Evolutionary conservation across 2,329 filamentous ascomycete genomes (phyloP), one percentile per base, ranked within the genome.

Genomic region (Zalaria sp.): DNA sequence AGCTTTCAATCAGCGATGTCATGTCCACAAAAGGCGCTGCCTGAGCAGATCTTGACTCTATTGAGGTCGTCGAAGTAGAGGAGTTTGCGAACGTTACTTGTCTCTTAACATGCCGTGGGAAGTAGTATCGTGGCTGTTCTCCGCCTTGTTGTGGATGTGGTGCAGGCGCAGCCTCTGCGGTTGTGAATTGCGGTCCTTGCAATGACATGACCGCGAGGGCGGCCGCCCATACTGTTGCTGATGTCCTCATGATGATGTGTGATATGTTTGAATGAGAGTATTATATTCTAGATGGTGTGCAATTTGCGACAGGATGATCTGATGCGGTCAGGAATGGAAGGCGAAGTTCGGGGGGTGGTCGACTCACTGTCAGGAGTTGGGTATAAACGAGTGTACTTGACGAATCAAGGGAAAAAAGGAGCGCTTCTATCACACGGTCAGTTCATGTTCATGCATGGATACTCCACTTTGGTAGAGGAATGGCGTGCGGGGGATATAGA

Each of bases 351-450:
- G 27, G 25, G 9, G 10, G n/a, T n/a, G 9, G n/a, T 35, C 28
- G 35, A 43, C 50, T 46, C 47, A 57, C 53, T 57, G 59, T 65
- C 55, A 39, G 57, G 56, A 56, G 52, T 47, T 48, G 45, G 46
- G 47, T 55, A 52, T 59, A 69, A 70, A 68, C 65, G 67, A 70
- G 63, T 69, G 67, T 64, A 66, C 57, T 66, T 68, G 66, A 68
- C 65, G 54, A 61, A 52, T 46, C 48, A 51, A 53, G 51, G 54
- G 51, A 51, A 42, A 45, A 48, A 43, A 43, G 46, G 49, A 50
- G 39, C 37, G 37, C 37, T 38, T 43, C 34, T 25, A n/a, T 25
- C 26, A 25, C 25, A 37, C 28, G 8, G 38, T 43, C 42, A 40
- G 42, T 18, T 18, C 18, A 18, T 18, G 18, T 18, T 18, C 18